These are phyloP conservation scores for Yarrowia divulgata DNA, from an alignment of 805 yeast species.

Conservation along the genomic window DNA sequence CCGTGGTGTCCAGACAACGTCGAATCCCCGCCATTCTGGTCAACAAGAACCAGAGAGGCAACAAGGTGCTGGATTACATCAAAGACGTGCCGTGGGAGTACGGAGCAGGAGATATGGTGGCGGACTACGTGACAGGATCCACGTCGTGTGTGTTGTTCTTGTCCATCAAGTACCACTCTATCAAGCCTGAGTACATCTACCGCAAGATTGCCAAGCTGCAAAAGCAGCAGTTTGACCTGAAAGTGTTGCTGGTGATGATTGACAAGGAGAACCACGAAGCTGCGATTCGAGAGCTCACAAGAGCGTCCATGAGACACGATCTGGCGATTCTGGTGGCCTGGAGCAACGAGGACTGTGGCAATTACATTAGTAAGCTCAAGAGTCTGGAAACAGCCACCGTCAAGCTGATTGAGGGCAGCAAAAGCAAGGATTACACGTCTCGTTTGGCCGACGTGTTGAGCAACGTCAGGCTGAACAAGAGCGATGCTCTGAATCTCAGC, in stretches of 20 bases:
- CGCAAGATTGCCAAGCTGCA: constrained; percentile 50
- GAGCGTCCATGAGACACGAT: constrained; percentile 48
- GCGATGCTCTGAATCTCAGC: constrained; percentile 48
- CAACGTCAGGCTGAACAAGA: constrained; percentile 49
- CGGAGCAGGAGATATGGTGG: constrained; percentile 43
- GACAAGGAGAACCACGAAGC: constrained; percentile 52
- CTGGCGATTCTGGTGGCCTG: constrained; percentile 50
- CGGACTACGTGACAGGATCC: constrained; percentile 50
- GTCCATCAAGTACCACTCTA: constrained; percentile 48
- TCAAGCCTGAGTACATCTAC: constrained; percentile 54
- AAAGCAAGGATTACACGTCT: constrained; percentile 45
- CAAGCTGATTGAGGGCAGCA: constrained; percentile 46
- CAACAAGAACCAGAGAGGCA: constrained; percentile 44
- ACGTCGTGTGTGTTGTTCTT: constrained; percentile 50
- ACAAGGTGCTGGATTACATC: constrained; percentile 45
- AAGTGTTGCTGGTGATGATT: constrained; percentile 49
- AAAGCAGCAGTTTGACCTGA: constrained; percentile 38
- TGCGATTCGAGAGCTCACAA: constrained; percentile 49
- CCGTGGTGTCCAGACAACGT: constrained; percentile 8
- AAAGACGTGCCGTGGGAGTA: constrained; percentile 43
- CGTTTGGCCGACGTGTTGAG: constrained; percentile 48
- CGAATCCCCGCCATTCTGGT: constrained; percentile 32
- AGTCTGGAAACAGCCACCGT: constrained; percentile 47
- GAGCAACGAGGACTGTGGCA: constrained; percentile 51
- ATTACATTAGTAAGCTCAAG: constrained; percentile 48